Conservation (phyloP, 495 filamentous ascomycete species). For the Podospora pseudoanserina region DNA sequence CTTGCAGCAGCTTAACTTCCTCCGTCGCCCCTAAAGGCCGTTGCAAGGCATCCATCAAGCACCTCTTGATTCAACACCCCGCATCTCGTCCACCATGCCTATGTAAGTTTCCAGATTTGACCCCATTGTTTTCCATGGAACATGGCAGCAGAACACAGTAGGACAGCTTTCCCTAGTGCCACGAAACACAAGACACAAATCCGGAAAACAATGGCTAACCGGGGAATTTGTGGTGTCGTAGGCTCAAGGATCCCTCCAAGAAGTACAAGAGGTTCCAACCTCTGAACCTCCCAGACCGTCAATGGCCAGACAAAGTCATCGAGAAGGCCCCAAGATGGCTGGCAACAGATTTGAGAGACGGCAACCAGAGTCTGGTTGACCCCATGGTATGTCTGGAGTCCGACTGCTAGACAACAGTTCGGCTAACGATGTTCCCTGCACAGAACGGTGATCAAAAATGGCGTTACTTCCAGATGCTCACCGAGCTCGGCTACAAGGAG, state of each 20-base stretch:
- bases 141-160: conserved; percentile 1
- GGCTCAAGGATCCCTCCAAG: conserved; percentile 89
- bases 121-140: neutral
- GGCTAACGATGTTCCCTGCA: conserved; percentile 21
- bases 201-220: conserved; percentile 14
- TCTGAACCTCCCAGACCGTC: conserved; percentile 74
- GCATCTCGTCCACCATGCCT: conserved; percentile 28
- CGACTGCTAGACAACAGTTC: conserved; percentile 5
- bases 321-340: conserved; percentile 82
- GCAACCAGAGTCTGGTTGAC: conserved; percentile 83
- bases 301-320: conserved; percentile 85
- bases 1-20: neutral
- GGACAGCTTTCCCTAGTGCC: conserved; percentile 12
- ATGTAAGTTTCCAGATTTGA: conserved; percentile 28
- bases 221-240: conserved; percentile 34
- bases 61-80: conserved; percentile 8
- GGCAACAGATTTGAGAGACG: conserved; percentile 79
- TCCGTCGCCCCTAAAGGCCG: neutral
- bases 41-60: neutral
- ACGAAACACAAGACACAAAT: conserved; percentile 18
- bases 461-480: conserved; percentile 90
- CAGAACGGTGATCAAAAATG: conserved; percentile 93
- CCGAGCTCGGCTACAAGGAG: conserved; percentile 93
- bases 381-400: conserved; percentile 65
- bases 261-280: conserved; percentile 82